These are phyloP conservation scores for Kluyveromyces siamensis DNA, from an alignment of 805 yeast species.

Conservation along the genomic window DNA sequence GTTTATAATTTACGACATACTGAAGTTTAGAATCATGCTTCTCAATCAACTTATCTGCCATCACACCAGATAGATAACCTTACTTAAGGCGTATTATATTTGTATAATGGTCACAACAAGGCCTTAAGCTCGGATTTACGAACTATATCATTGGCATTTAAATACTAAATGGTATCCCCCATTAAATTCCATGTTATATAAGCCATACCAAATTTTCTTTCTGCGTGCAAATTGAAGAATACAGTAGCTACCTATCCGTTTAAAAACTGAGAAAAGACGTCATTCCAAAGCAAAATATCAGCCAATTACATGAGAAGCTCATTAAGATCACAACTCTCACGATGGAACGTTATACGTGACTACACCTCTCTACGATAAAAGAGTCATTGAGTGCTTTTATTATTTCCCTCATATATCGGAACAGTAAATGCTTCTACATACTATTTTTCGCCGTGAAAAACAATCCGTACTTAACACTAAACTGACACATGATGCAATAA, in stretches of 20 bases:
- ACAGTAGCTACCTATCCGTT: no score
- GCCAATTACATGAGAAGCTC: background rate
- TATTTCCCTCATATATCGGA: background rate
- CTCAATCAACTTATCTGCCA: slow-evolving; percentile 11
- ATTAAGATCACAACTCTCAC: no score
- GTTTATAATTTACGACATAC: slow-evolving; percentile 9
- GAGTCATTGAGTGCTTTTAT: background rate
- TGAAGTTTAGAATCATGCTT: slow-evolving; percentile 17
- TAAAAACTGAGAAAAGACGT: background rate
- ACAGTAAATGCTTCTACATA: background rate
- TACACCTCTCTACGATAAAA: no score
- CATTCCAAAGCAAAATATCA: background rate
- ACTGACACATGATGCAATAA: no score
- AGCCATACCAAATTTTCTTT: background rate
- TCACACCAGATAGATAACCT: background rate
- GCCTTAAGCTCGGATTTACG: background rate
- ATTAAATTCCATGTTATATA: background rate
- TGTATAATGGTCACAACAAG: background rate
- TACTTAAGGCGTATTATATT: background rate
- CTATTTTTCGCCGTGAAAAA: background rate
- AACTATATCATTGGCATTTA: background rate
- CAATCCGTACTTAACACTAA: background rate
- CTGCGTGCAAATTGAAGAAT: no score
- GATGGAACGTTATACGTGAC: no score
- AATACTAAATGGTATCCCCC: background rate